Evolutionary conservation across 1,284 basidiomycete genomes (phyloP), one percentile per base, ranked within the genome.

Genomic region (Austroboletus niveus): DNA sequence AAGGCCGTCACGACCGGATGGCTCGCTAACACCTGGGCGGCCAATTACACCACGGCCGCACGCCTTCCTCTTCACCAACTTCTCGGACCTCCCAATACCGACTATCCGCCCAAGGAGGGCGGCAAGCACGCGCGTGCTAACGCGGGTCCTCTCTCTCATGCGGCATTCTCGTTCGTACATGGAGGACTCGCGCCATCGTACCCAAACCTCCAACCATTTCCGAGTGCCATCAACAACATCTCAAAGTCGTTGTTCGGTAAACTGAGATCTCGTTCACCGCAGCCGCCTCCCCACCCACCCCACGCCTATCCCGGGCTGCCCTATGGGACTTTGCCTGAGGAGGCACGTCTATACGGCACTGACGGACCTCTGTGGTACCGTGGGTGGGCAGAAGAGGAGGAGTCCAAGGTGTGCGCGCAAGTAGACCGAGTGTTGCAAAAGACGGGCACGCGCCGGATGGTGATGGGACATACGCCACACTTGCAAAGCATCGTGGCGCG

Each of bases 381-480:
- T 27, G 92, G 92, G 0, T 94, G 90, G 88, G 92, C 91, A 12
- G 72, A 85, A 32, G 84, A 88, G 9, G 72, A 76, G 20, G 89
- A 92, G 50, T 76, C 78, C 42, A 74, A 75, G 47, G 84, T 87
- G 1, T 98, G 94, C 66, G 66, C 62, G 1, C 78, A 81, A 43
- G 90, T 92, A 0, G 84, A 89, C 52, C 72, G 75, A 22, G 85
- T 94, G 10, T 70, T 90, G 50, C 65, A 77, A 42, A 82, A 80
- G 68, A 87, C 89, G 1, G 90, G 91, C 1, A 93, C 89, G 20
- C 73, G 89, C 57, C 75, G 91, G 57, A 84, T 97, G 81, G 84
- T 98, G 41, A 94, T 95, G 88, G 94, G 94, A 0, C 94, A 98
- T 68, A 98, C 94, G 0, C 94, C 94, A 0, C 79, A 94, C 66